Base-by-base conservation (phyloP, 805 yeast species). In the Schwanniomyces sp. region DNA sequence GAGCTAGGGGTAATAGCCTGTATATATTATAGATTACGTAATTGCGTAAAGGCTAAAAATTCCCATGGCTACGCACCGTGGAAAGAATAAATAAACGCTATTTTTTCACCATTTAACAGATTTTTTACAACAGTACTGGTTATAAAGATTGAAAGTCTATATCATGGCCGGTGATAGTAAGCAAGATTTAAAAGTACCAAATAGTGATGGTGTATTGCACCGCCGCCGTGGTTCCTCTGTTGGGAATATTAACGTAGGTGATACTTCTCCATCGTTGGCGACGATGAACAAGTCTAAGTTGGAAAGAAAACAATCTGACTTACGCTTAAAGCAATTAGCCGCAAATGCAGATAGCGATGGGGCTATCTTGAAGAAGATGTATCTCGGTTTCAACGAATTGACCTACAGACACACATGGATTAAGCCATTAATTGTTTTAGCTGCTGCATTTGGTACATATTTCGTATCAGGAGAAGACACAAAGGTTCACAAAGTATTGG, bases 181-280 rank as follows among this genome's bases (percentile, higher is more conserved):
- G 16, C 14, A 37, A 21, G 16, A 24, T 11, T 37, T 37, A 17
- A 24, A 18, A 3, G 27, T 24, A 12, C 40, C 40, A 9, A 17
- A 21, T 12, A 21, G 26, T 21, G 26, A 11, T 9, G 27, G 14
- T 18, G 27, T 11, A 6, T 21, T 21, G 27, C 40, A 37, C 41
- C 72, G 76, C 50, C 70, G 70, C 46, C 63, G 90, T 54, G 76
- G 81, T 8, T 85, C 94, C 1, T 85, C 91, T 0, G 85, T 90
- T 12, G 96, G 96, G 2, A 76, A 79, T 30, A 81, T 89, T 44
- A 76, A 82, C 44, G 68, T 90, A 4, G 96, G 96, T 21, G 96
- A 89, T 60, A 63, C 82, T 7, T 37, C 40, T 18, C 84, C 88
- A 2, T 76, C 86, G 1, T 72, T 89, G 38, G 74, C 88, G 10